phyloP scores from a whole-genome alignment of 2,329 filamentous ascomycete species.

The Chaetomium sp. region DNA sequence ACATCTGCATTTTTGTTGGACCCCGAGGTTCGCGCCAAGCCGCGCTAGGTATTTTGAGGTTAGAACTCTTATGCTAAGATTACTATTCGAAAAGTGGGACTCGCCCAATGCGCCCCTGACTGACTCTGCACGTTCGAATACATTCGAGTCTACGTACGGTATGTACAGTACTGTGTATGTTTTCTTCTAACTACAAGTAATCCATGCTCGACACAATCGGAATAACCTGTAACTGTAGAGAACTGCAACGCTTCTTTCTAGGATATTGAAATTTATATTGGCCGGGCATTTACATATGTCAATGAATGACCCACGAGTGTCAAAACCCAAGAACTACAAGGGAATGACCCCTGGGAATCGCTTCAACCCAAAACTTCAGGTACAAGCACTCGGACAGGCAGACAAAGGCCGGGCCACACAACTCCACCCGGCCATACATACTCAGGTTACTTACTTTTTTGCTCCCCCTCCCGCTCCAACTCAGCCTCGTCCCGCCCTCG shows the following conservation, averaged over 20 bases:
- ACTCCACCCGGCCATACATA: background rate
- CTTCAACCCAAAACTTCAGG: background rate
- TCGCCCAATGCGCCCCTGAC: too few species aligned
- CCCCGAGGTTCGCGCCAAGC: background rate
- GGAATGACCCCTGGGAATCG: background rate
- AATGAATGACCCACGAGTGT: background rate
- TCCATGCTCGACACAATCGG: too few species aligned
- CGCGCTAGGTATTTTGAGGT: background rate
- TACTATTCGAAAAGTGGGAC: background rate
- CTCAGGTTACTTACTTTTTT: background rate
- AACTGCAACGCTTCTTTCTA: background rate
- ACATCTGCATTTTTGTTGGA: background rate
- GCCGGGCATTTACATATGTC: background rate
- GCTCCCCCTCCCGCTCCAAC: too few species aligned
- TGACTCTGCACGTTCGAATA: too few species aligned
- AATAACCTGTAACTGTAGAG: background rate
- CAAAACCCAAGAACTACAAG: background rate
- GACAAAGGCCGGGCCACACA: background rate
- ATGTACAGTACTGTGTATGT: too few species aligned
- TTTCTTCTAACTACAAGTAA: too few species aligned
- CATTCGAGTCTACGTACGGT: too few species aligned
- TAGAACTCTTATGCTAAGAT: background rate
- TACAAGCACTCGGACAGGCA: background rate
- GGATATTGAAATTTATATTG: background rate
- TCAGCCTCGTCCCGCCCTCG: too few species aligned